Evolutionary conservation across 2,329 filamentous ascomycete species (phyloP), one percentile per base, ranked within the genome.

Genomic region (Penicillium verrucosum): DNA sequence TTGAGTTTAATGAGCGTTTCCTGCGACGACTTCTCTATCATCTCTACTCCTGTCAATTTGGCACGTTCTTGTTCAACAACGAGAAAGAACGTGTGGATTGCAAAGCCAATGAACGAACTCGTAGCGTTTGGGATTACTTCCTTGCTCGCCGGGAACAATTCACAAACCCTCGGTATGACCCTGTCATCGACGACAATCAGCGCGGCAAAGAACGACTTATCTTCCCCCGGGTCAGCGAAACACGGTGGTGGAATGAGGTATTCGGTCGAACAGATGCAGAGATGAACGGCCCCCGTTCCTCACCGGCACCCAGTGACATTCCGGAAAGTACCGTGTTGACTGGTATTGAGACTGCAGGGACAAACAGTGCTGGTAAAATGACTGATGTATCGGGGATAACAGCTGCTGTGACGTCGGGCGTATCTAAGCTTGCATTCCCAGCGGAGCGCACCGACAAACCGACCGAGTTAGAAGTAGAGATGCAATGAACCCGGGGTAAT

Each of bases 41-140:
- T 71, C 82, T 96, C 1, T 93, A 97, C 70, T 93, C 93, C 0
- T 96, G 92, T 64, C 94, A 99, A 71, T 99, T 97, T 62, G 94
- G 94, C 44, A 97, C 93, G 0, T 99, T 99, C 71, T 81, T 99
- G 5, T 96, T 90, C 75, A 97, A 99, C 76, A 95, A 86, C 54
- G 94, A 99, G 73, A 94, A 92, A 68, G 89, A 96, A 67, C 87
- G 94, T 4, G 78, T 85, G 16, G 89, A 94, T 42, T 82, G 85
- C 23, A 81, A 80, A 29, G 86, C 89, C 1, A 78, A 80, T 38
- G 86, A 92, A 65, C 82, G 85, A 52, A 96, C 92, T 4, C 82
- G 89, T 4, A 96, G 90, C 23, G 94, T 97, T 1, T 99, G 94
- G 94, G 89, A 94, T 64, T 97, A 97, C 71, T 97, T 99, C 73